Percentiles rank a stretch among this genome's conserved stretches.
These are phyloP conservation scores for Mucor saturninus DNA, from an alignment of 371 early-diverging fungal genomes.

Conservation along the genomic window DNA sequence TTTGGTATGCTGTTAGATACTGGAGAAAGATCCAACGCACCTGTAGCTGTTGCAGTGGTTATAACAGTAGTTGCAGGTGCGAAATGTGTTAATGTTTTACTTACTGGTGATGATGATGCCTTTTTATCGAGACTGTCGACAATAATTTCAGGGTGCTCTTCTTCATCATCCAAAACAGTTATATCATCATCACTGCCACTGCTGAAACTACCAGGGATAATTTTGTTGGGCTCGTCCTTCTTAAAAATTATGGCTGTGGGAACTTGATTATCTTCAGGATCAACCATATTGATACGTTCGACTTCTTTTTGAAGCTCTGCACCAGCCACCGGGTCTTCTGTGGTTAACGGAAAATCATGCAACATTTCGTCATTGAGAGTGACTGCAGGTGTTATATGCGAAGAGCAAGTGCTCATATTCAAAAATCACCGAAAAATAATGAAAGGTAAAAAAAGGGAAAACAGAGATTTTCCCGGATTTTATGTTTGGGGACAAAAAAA, in stretches of 20 bases:
- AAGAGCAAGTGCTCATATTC: slow-evolving; percentile 6
- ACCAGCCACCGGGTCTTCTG: slow-evolving; percentile 29
- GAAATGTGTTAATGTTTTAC: not conserved
- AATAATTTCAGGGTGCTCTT: slow-evolving; percentile 15
- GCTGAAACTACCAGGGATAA: not conserved
- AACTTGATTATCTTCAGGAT: slow-evolving; percentile 26
- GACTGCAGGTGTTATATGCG: slow-evolving; percentile 4
- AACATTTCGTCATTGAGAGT: slow-evolving; percentile 2
- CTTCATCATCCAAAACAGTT: not conserved
- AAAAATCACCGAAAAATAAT: slow-evolving; percentile 13
- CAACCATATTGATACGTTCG: slow-evolving; percentile 24
- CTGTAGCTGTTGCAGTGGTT: slow-evolving; percentile 10
- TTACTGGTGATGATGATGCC: slow-evolving; percentile 1
- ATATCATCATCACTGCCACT: not conserved
- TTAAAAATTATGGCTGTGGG: slow-evolving; percentile 28
- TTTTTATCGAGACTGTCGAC: slow-evolving; percentile 5
- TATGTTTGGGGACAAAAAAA: not conserved
- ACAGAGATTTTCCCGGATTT: not conserved
- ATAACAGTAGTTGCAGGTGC: slow-evolving; percentile 15
- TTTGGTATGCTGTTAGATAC: not conserved
- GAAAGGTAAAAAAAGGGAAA: not conserved
- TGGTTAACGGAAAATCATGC: slow-evolving; percentile 29
- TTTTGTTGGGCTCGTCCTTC: slow-evolving; percentile 25
- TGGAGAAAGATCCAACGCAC: slow-evolving; percentile 19
- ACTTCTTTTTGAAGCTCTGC: slow-evolving; percentile 23